These are phyloP conservation scores for Nicotiana otophora DNA, from an alignment of 257 asterid species.

Conservation along the genomic window DNA sequence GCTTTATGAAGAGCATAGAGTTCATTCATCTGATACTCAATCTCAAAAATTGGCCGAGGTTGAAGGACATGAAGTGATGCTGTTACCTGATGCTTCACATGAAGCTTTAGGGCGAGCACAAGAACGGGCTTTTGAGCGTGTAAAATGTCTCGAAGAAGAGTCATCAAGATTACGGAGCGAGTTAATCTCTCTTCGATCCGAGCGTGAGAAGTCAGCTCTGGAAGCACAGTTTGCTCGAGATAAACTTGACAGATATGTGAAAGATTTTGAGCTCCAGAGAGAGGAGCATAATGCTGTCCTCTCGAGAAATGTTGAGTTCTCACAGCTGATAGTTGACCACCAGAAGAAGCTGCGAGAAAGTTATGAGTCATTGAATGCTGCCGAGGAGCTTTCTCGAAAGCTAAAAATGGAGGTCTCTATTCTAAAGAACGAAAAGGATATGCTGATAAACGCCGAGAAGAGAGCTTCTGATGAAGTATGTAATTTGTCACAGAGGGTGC, in stretches of 20 bases:
- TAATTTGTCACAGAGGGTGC: constrained; percentile 76
- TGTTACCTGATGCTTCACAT: constrained; percentile 41
- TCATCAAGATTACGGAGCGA: constrained; percentile 55
- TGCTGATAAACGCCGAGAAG: constrained; percentile 68
- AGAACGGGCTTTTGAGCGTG: constrained; percentile 45
- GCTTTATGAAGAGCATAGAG: constrained; percentile 74
- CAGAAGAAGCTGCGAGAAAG: constrained; percentile 79
- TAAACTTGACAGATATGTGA: constrained; percentile 66
- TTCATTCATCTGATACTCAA: constrained; percentile 34
- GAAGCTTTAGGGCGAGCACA: constrained; percentile 44
- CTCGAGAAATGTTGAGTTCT: constrained; percentile 79
- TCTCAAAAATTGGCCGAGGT: constrained; percentile 47
- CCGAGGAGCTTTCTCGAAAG: constrained; percentile 65
- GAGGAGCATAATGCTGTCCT: constrained; percentile 63
- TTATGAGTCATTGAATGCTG: constrained; percentile 57
- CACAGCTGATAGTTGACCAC: constrained; percentile 72
- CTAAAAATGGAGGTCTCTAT: constrained; percentile 78
- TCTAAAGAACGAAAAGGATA: constrained; percentile 74
- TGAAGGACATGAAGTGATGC: constrained; percentile 40
- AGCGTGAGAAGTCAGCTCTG: constrained; percentile 68
- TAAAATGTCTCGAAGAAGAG: constrained; percentile 71
- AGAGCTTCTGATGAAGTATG: constrained; percentile 88
- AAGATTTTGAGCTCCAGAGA: constrained; percentile 86
- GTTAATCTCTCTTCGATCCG: constrained; percentile 54
- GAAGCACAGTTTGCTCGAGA: constrained; percentile 71